Conservation (phyloP, 495 filamentous ascomycete species). For the Trichodelitschia bisporula region DNA sequence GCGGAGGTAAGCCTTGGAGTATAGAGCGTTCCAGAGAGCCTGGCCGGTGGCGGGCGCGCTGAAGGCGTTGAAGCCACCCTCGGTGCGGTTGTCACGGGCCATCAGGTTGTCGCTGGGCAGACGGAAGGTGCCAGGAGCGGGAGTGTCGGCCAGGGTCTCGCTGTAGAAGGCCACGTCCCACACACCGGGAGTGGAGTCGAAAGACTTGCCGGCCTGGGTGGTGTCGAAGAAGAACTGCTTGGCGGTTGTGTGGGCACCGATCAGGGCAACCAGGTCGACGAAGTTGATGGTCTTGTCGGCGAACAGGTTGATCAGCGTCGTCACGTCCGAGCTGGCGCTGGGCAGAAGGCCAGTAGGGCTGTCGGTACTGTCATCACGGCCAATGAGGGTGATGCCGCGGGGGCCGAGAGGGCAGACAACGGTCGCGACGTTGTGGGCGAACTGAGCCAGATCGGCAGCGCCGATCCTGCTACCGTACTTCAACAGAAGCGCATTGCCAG, state of each 20-base stretch:
- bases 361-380: constrained; percentile 6
- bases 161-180: constrained; percentile 14
- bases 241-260: constrained; percentile 11
- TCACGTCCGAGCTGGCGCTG: constrained; percentile 7
- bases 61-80: no score
- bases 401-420: constrained; percentile 14
- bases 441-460: constrained; percentile 11
- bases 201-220: constrained; percentile 4
- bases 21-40: no score
- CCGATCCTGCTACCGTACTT: no score
- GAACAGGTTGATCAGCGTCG: constrained; percentile 9
- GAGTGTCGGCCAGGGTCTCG: constrained; percentile 8
- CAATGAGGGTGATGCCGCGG: constrained; percentile 8
- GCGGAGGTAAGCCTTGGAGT: no score
- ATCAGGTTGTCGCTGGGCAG: no score
- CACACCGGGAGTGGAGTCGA: constrained; percentile 11
- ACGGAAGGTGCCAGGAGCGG: constrained; percentile 4
- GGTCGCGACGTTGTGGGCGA: constrained; percentile 9
- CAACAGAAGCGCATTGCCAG: constrained; percentile 4
- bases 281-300: constrained; percentile 11
- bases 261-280: constrained; percentile 10
- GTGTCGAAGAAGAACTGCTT: constrained; percentile 5
- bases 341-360: constrained; percentile 10
- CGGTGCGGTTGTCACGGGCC: no score
- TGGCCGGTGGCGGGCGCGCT: no score